Conservation (phyloP, 306 rosid species). For the Gillenia trifoliata region DNA sequence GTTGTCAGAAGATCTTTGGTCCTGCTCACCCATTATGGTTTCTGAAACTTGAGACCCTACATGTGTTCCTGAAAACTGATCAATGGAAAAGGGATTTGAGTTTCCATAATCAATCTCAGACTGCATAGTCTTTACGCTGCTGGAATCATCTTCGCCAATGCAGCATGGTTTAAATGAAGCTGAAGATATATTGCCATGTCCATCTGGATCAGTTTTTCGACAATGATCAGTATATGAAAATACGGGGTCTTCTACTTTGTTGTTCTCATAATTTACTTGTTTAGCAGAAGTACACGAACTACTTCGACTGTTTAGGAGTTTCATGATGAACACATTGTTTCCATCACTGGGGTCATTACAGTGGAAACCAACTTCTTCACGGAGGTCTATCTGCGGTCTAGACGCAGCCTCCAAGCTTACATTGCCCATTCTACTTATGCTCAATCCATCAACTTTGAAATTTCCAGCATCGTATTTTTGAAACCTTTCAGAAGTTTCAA, state of each 20-base stretch:
- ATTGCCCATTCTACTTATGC: conserved; percentile 20
- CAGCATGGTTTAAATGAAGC: conserved; percentile 18
- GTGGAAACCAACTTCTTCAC: conserved; percentile 16
- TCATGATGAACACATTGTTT: conserved; percentile 1
- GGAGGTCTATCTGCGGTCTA: background rate
- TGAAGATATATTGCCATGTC: conserved; percentile 14
- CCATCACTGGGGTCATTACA: conserved; percentile 6
- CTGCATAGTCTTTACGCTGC: conserved; percentile 21
- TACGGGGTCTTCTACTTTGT: conserved; percentile 9
- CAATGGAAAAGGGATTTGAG: background rate
- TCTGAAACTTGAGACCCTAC: conserved; percentile 17
- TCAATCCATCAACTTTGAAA: conserved; percentile 11
- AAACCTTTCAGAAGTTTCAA: conserved; percentile 22
- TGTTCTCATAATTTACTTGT: conserved; percentile 8
- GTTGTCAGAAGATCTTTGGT: conserved; percentile 22
- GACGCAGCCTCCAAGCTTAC: conserved; percentile 13
- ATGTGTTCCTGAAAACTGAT: conserved; percentile 19
- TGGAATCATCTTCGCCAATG: conserved; percentile 20
- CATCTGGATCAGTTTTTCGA: conserved; percentile 12
- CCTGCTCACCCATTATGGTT: conserved; percentile 26
- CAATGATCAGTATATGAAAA: conserved; percentile 14
- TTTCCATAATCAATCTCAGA: conserved; percentile 6
- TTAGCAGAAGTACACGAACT: background rate
- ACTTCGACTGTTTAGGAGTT: conserved; percentile 14
- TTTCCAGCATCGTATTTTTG: conserved; percentile 24